A percentile compares a stretch with the other conserved stretches of the same genome.
Evolutionary conservation across 371 early-diverging fungal genomes (phyloP).

Genomic region (Mycotypha africana): DNA sequence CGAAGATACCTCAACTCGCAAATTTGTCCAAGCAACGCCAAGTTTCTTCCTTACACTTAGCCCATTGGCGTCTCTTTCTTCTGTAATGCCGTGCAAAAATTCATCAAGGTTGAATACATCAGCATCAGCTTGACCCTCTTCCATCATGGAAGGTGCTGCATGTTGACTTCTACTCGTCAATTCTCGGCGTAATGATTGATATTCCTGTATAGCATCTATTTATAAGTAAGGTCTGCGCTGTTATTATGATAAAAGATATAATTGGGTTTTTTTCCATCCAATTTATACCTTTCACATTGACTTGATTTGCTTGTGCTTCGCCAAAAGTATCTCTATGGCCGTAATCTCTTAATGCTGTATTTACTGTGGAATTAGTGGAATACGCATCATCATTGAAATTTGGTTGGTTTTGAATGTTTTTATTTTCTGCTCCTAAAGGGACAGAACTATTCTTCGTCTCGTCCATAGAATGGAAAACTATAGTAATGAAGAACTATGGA

Average conservation of each 20-base stretch:
- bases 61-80: slow-evolving; percentile 18
- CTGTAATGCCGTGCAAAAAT: slow-evolving; percentile 20
- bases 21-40: slow-evolving; percentile 45
- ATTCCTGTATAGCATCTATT: slow-evolving; percentile 34
- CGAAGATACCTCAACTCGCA: slow-evolving; percentile 32
- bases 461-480: too few relatives aligned
- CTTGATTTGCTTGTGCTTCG: slow-evolving; percentile 32
- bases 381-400: background rate
- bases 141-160: slow-evolving; percentile 3
- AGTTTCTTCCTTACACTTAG: slow-evolving; percentile 29
- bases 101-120: slow-evolving; percentile 32
- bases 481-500: too few relatives aligned
- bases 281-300: slow-evolving; percentile 23
- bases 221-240: too few relatives aligned
- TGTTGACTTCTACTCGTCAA: slow-evolving; percentile 20
- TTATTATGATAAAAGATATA: background rate
- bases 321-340: slow-evolving; percentile 16
- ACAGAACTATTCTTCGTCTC: too few relatives aligned
- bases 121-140: slow-evolving; percentile 14
- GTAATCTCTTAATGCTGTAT: too few relatives aligned
- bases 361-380: background rate
- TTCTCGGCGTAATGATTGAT: slow-evolving; percentile 23
- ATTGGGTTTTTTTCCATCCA: background rate
- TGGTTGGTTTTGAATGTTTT: too few relatives aligned
- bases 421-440: too few relatives aligned